A percentile compares a stretch with the other conserved stretches of the same genome.
Evolutionary conservation across 208 protist genomes (phyloP).

Genomic region (Porcisia hertigi): DNA sequence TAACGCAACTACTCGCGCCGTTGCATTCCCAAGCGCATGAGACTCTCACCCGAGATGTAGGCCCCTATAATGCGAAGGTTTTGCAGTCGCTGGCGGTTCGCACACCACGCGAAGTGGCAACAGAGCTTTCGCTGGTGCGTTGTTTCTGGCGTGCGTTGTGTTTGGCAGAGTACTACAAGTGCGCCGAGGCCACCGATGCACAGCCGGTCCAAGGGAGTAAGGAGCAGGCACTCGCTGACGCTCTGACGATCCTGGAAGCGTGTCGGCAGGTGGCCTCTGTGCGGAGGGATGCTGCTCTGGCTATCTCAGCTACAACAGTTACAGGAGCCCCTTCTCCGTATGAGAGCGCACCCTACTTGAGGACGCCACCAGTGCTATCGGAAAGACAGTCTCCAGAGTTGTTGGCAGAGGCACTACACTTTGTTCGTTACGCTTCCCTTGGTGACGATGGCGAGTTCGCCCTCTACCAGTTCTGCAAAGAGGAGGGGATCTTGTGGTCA

Average conservation of each 20-base stretch:
- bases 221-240: constrained; percentile 45
- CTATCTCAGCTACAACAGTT: not conserved
- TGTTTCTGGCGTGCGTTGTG: constrained; percentile 71
- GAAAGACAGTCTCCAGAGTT: constrained; percentile 1
- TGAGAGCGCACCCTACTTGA: not conserved
- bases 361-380: not conserved
- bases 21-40: not conserved
- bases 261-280: constrained; percentile 16
- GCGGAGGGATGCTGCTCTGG: not conserved
- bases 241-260: constrained; percentile 32
- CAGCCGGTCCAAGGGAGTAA: constrained; percentile 18
- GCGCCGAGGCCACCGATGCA: constrained; percentile 13
- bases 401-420: constrained; percentile 1
- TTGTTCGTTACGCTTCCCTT: constrained; percentile 57
- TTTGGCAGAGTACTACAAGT: constrained; percentile 40
- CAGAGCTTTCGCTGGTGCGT: constrained; percentile 59
- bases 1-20: constrained; percentile 22
- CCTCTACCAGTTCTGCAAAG: constrained; percentile 58
- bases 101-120: constrained; percentile 37
- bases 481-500: constrained; percentile 30
- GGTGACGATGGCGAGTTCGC: constrained; percentile 77
- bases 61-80: not conserved
- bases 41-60: not conserved
- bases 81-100: constrained; percentile 9
- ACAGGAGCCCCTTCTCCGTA: not conserved